Percentiles rank a stretch among this genome's conserved stretches.
These are phyloP conservation scores for Persicaria tinctoria DNA, from an alignment of 148 eudicot species.

Conservation along the genomic window DNA sequence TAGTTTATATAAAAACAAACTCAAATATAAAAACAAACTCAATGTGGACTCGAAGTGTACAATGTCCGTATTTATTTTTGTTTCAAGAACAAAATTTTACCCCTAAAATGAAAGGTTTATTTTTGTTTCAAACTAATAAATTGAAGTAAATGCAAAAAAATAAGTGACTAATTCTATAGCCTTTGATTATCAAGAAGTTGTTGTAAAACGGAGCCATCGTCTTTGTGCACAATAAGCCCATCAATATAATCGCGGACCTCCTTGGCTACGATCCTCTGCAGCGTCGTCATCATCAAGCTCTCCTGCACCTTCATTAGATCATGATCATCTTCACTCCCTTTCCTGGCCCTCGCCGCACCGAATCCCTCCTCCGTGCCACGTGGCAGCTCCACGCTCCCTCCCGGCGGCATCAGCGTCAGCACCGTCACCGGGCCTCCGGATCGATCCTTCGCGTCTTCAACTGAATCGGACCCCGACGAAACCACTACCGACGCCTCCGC, in stretches of 20 bases:
- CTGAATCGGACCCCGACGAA: slow-evolving; percentile 20
- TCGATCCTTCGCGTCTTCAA: slow-evolving; percentile 4
- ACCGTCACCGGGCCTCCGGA: slow-evolving; percentile 24
- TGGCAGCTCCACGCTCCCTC: slow-evolving; percentile 14
- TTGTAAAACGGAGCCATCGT: too few relatives aligned
- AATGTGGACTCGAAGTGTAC: too few relatives aligned
- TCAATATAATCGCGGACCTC: neutral
- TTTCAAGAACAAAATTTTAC: too few relatives aligned
- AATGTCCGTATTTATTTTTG: too few relatives aligned
- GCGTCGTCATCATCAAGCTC: neutral
- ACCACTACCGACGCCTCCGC: neutral
- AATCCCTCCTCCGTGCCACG: slow-evolving; percentile 12
- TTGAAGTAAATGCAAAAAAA: too few relatives aligned
- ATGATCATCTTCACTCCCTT: neutral
- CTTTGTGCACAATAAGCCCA: neutral
- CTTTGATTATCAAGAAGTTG: too few relatives aligned
- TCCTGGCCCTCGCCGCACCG: slow-evolving; percentile 5
- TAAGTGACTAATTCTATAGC: too few relatives aligned
- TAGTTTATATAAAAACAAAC: too few relatives aligned
- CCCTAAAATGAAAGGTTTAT: too few relatives aligned
- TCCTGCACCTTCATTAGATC: neutral
- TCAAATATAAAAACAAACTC: too few relatives aligned
- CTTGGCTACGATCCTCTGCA: neutral
- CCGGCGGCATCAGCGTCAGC: slow-evolving; percentile 42
- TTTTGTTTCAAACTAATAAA: too few relatives aligned